Conservation (phyloP, 495 filamentous ascomycete genomes). For the Trichoderma virens region DNA sequence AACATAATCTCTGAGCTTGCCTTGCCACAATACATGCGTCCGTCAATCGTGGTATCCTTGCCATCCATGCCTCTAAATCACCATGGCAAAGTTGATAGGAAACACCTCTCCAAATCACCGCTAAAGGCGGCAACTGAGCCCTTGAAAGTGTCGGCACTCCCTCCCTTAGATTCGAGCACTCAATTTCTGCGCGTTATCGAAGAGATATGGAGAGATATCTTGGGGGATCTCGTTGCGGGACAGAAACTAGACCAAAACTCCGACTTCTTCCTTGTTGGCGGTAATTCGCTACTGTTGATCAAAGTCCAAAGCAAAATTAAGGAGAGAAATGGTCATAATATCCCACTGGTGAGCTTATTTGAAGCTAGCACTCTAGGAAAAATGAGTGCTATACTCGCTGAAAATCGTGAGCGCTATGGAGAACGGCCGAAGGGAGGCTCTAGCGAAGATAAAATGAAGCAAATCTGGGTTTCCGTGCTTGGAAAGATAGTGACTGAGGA, state of each 20-base stretch:
- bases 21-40: slow-evolving; percentile 38
- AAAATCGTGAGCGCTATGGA: neutral
- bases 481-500: neutral
- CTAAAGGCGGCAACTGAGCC: neutral
- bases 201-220: neutral
- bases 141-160: neutral
- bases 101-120: slow-evolving; percentile 8
- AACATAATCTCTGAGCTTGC: slow-evolving; percentile 18
- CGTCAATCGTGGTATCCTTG: slow-evolving; percentile 27
- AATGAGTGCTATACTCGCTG: slow-evolving; percentile 13
- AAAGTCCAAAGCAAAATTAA: slow-evolving; percentile 15
- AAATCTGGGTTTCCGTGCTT: neutral
- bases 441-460: neutral
- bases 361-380: slow-evolving; percentile 16
- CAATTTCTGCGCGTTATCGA: neutral
- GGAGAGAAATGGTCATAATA: neutral
- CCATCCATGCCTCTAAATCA: slow-evolving; percentile 29
- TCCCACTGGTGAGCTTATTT: slow-evolving; percentile 16
- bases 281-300: slow-evolving; percentile 22
- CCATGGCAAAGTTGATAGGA: slow-evolving; percentile 34
- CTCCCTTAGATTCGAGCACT: neutral
- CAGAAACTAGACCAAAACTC: slow-evolving; percentile 18
- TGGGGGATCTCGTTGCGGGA: neutral
- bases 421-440: neutral
- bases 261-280: slow-evolving; percentile 23